phyloP scores from a whole-genome alignment of 164 flowering plant genomes.

The Vitis rupestris region DNA sequence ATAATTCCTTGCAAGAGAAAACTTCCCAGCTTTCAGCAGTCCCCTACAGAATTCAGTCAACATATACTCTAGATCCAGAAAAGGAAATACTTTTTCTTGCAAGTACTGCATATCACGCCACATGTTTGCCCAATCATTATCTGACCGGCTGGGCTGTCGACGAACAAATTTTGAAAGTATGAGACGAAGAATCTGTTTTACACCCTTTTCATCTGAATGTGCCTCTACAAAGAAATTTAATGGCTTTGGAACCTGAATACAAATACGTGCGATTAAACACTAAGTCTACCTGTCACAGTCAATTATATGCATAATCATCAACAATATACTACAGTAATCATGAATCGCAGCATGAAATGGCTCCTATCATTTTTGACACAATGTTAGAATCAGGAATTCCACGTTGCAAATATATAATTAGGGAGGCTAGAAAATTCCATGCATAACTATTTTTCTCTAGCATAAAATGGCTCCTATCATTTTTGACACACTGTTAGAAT shows the following conservation, averaged over 20 bases:
- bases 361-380: too few species aligned
- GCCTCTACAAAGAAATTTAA: conserved; percentile 67
- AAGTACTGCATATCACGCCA: conserved; percentile 92
- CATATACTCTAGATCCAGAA: conserved; percentile 82
- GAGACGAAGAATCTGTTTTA: conserved; percentile 92
- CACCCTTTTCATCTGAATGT: conserved; percentile 74
- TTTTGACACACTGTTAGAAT: too few species aligned
- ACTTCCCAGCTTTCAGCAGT: conserved; percentile 91
- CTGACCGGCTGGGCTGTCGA: conserved; percentile 74
- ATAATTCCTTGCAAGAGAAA: conserved; percentile 93
- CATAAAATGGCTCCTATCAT: too few species aligned
- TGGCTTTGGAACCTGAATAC: conserved; percentile 88
- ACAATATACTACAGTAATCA: not conserved
- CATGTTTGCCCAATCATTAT: conserved; percentile 94
- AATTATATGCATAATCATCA: not conserved
- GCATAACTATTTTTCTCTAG: too few species aligned
- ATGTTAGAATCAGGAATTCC: too few species aligned
- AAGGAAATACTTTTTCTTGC: conserved; percentile 90
- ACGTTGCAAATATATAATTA: too few species aligned
- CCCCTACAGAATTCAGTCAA: conserved; percentile 93
- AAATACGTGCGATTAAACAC: conserved; percentile 7
- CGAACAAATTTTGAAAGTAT: conserved; percentile 95
- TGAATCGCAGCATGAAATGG: too few species aligned
- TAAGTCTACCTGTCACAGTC: not conserved
- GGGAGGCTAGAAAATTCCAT: too few species aligned